A percentile compares a stretch with the other conserved stretches of the same genome.
These are phyloP conservation scores for Pleurotus tuoliensis DNA, from an alignment of 768 basidiomycete genomes.

Conservation along the genomic window DNA sequence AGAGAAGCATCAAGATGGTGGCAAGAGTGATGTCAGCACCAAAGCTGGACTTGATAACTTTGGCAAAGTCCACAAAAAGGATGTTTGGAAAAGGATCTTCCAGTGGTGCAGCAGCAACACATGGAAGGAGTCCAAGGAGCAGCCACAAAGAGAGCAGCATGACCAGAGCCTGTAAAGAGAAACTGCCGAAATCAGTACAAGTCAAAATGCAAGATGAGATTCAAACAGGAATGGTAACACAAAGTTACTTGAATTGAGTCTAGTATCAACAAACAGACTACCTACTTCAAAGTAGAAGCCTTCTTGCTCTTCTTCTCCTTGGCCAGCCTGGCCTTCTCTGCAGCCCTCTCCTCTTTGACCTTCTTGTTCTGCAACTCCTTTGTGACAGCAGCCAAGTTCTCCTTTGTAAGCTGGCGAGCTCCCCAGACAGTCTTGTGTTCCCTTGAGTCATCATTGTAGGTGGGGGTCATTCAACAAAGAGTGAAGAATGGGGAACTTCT, in stretches of 20 bases:
- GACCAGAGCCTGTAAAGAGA: not conserved
- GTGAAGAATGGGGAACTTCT: not conserved
- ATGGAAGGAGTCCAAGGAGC: not conserved
- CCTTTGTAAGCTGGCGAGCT: not conserved
- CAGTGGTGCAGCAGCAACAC: not conserved
- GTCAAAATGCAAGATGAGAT: not conserved
- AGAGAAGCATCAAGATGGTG: slow-evolving; percentile 4
- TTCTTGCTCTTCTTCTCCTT: not conserved
- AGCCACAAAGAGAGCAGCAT: not conserved
- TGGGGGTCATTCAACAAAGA: not conserved
- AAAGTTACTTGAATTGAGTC: not conserved
- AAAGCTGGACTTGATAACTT: not conserved
- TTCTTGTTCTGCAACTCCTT: not conserved
- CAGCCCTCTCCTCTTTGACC: not conserved
- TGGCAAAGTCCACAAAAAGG: not conserved
- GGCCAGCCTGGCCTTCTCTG: not conserved
- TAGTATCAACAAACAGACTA: not conserved
- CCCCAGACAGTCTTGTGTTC: not conserved
- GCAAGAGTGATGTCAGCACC: not conserved
- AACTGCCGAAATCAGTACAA: not conserved
- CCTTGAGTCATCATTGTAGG: no score
- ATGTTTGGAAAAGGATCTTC: slow-evolving; percentile 6
- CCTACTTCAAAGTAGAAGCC: no score
- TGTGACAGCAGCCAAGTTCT: not conserved
- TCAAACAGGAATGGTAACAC: not conserved